Evolutionary conservation across 2,329 filamentous ascomycete species (phyloP), one percentile per base, ranked within the genome.

Genomic region (Ophiosphaerella narmari): DNA sequence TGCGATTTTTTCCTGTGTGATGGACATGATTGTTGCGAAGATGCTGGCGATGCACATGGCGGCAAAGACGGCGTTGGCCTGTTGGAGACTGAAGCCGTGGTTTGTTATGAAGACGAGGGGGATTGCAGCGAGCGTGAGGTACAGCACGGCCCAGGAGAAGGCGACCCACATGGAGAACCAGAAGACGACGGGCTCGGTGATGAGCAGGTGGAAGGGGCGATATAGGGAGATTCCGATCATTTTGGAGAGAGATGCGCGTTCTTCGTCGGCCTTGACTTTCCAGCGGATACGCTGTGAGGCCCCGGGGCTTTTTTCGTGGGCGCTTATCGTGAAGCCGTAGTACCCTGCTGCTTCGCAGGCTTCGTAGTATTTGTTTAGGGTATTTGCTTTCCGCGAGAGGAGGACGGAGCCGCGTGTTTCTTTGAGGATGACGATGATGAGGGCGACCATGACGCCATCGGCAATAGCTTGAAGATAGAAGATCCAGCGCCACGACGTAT

Each of bases 161-260:
- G 90, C 82, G 1, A 91, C 87, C 92, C 92, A 97, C 0, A 96
- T 78, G 0, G 88, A 91, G 76, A 97, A 97, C 77, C 84, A 91
- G 73, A 91, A 91, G 12, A 92, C 88, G 8, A 91, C 86, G 0
- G 88, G 86, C 59, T 92, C 89, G 0, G 88, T 91, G 57, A 87
- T 75, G 13, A 92, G 82, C 1, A 92, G 80, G 63, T 86, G 84
- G 70, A 96, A 95, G 0, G 91, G 91, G 0, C 91, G 83, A 56
- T 84, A 86, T 6, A 93, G 74, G 0, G 90, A 94, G 11, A 90
- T 84, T 5, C 79, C 77, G 44, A 96, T 86, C 83, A 92, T 89
- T 50, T 81, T 83, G 14, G 66, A 62, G 9, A 96, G 70, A 0
- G 85, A 86, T 23, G 82, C 82, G 5, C 89, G 82, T 60, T 92